Base-by-base conservation (phyloP, 768 basidiomycete genomes). In the Thelephora aurantiotincta region DNA sequence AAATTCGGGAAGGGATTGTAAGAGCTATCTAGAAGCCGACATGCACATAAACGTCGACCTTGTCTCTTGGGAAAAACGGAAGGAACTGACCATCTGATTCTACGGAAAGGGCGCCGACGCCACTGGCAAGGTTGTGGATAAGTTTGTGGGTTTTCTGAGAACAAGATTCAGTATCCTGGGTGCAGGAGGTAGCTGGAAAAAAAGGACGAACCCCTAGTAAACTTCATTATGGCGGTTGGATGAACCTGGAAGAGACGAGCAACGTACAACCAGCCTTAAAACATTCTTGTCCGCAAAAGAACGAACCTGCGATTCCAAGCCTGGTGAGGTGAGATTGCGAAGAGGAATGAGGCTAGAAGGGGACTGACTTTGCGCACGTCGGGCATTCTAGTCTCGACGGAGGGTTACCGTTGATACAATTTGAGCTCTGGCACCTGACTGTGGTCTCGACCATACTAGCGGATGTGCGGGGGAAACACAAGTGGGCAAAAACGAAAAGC, bases 211-310 rank as follows among this genome's bases (percentile, higher is more conserved):
- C 57, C 61, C 59, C 61, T 62, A 50, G 14, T 37, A 45, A 26
- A 33, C 11, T 20, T 23, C 5, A 45, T 19, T 30, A 16, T 11
- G 18, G 20, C 44, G 16, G 11, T 33, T 30, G 12, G 9, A 18
- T 41, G 38, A 41, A 16, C 38, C 38, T 41, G 4, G 22, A 41
- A 41, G 22, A 41, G 16, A 43, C 14, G 44, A 47, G 44, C 16
- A 35, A 71, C 91, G 70, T 63, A 93, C 94, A 98, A 63, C 77
- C 82, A 43, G 80, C 75, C 65, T 96, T 97, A 77, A 97, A 97
- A 66, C 94, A 98, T 45, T 87, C 89, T 64, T 98, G 94, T 20
- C 81, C 79, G 54, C 94, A 97, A 66, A 93, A 98, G 61, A 83
- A 86, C 30, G 87, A 90, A 26, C 87, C 85, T 43, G 71, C 73